Conservation (phyloP, 2,329 filamentous ascomycete genomes). For the Botrytis squamosa region DNA sequence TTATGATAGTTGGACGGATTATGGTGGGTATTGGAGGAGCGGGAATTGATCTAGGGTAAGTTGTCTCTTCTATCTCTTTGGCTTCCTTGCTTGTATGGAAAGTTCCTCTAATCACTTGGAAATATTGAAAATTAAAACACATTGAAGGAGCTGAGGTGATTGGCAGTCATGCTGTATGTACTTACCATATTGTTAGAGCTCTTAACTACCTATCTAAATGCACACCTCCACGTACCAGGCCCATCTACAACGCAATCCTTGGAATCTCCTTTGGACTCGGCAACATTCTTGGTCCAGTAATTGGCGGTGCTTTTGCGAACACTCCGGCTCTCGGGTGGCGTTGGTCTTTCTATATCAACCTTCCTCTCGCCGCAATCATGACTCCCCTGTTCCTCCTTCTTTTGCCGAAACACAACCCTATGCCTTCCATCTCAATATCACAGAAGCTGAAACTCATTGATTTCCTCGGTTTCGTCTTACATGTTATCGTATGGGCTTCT, state of each 20-base stretch:
- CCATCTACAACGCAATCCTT: neutral
- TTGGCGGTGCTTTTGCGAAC: neutral
- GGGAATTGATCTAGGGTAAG: neutral
- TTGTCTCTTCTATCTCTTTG: neutral
- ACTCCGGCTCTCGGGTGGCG: neutral
- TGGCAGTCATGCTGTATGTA: neutral
- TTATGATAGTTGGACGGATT: neutral
- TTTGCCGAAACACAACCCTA: neutral
- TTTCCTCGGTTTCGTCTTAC: neutral
- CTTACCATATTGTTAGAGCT: neutral
- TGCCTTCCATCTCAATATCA: neutral
- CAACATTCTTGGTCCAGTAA: neutral
- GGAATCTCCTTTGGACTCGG: neutral
- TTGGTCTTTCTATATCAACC: neutral
- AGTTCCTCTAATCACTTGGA: neutral
- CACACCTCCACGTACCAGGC: neutral
- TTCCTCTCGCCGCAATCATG: neutral
- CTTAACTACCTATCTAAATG: neutral
- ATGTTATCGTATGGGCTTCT: neutral
- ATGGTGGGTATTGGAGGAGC: neutral
- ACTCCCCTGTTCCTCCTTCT: neutral
- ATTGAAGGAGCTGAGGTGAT: neutral
- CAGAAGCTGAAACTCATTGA: neutral
- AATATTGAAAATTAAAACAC: neutral
- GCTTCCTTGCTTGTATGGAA: neutral